Conservation (phyloP, 2,329 filamentous ascomycete genomes). For the Diaporthe sp. region DNA sequence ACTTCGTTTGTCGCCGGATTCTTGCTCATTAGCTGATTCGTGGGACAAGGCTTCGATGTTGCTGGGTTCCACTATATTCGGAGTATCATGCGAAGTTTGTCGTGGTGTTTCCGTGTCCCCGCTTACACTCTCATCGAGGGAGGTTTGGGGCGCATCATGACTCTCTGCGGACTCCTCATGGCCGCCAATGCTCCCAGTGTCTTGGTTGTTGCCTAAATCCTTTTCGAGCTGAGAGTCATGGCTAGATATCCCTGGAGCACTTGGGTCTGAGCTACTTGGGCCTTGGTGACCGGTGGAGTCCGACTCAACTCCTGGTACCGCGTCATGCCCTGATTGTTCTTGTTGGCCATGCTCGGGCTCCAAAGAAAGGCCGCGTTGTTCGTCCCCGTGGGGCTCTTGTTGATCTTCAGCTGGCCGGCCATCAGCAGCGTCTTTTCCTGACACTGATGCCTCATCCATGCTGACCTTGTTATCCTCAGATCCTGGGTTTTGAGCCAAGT, state of each 20-base stretch:
- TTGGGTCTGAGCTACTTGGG: neutral
- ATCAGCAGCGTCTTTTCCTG: neutral
- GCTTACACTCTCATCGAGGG: no score
- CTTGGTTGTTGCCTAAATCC: no score
- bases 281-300: neutral
- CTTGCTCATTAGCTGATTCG: conserved; percentile 1
- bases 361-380: neutral
- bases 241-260: no score
- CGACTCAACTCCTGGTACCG: neutral
- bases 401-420: neutral
- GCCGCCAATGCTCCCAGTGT: no score
- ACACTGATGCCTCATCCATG: neutral
- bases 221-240: no score
- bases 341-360: neutral
- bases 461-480: neutral
- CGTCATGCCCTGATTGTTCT: neutral
- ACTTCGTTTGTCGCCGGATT: conserved; percentile 6
- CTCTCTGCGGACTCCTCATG: no score
- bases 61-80: neutral
- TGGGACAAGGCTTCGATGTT: neutral
- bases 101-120: neutral
- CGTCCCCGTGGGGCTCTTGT: neutral
- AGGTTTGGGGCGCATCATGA: no score
- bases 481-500: neutral
- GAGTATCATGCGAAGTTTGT: neutral